Evolutionary conservation across 352 stramenopile genomes (phyloP).

Genomic region (Phytopythium kandeliae): DNA sequence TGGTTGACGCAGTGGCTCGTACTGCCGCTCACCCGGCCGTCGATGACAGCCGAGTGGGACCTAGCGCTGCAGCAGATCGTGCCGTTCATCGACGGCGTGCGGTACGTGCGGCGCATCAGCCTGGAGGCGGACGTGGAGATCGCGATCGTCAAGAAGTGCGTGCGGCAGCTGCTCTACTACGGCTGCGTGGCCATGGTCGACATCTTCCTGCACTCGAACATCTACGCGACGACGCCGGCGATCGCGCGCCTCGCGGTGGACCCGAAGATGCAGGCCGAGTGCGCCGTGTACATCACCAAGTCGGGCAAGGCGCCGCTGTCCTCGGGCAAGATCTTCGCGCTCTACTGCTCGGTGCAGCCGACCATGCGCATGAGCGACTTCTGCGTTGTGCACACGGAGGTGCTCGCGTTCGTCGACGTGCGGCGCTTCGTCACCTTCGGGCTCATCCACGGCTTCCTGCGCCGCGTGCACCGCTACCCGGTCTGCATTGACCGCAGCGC

Average conservation of each 20-base stretch:
- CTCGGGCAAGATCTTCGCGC: conserved; percentile 76
- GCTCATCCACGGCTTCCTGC: conserved; percentile 79
- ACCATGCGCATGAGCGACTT: conserved; percentile 82
- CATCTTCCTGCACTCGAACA: conserved; percentile 90
- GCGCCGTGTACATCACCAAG: conserved; percentile 77
- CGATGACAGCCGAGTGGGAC: conserved; percentile 70
- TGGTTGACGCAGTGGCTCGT: too few relatives aligned
- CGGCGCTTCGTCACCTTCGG: conserved; percentile 85
- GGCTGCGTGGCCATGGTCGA: conserved; percentile 87
- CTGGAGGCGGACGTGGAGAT: conserved; percentile 86
- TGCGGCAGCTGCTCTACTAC: conserved; percentile 87
- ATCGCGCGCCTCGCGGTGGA: conserved; percentile 60
- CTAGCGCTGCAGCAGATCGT: conserved; percentile 86
- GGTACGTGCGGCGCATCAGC: conserved; percentile 88
- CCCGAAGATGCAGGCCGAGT: conserved; percentile 62
- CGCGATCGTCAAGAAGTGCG: conserved; percentile 83
- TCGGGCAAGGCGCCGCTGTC: conserved; percentile 43
- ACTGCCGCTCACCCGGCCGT: conserved; percentile 1
- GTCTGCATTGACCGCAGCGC: conserved; percentile 48
- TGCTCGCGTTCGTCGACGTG: conserved; percentile 66
- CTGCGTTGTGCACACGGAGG: conserved; percentile 70
- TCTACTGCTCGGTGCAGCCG: conserved; percentile 85
- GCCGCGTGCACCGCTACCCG: conserved; percentile 82
- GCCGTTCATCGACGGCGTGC: conserved; percentile 88
- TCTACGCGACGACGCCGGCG: conserved; percentile 71